Conservation (phyloP, 139 green algal genomes). For the Chlamydomonas sphaeroides region DNA sequence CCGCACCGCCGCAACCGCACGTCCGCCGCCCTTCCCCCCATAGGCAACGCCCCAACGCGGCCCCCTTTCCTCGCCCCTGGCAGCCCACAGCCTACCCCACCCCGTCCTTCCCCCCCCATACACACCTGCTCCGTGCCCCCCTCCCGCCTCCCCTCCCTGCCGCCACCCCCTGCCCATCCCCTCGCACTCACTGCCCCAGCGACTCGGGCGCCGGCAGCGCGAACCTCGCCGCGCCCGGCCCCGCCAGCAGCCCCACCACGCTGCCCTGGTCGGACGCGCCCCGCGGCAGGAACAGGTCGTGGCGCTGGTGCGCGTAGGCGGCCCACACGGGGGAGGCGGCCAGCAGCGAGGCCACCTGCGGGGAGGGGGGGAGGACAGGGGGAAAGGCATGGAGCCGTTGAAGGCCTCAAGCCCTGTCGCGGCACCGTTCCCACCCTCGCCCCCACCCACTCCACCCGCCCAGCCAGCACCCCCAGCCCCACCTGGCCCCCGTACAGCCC, state of each 20-base stretch:
- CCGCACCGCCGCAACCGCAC: no score
- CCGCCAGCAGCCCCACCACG: conserved; percentile 79
- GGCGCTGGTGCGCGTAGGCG: conserved; percentile 79
- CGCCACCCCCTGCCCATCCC: no score
- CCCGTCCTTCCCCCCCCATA: no score
- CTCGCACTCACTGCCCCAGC: conserved; percentile 2
- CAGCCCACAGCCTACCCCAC: no score
- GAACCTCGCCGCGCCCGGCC: conserved; percentile 62
- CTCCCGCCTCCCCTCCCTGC: no score
- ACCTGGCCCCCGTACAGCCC: conserved; percentile 55
- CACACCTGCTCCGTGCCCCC: no score
- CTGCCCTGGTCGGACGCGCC: no score
- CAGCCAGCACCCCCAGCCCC: background rate
- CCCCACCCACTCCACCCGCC: background rate
- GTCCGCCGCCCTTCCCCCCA: no score
- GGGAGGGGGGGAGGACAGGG: background rate
- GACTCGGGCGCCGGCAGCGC: conserved; percentile 74
- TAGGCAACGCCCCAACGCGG: no score
- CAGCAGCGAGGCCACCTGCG: conserved; percentile 63
- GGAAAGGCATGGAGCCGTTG: background rate
- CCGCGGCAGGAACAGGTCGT: conserved; percentile 94
- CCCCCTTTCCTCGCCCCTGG: no score
- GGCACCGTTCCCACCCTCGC: background rate
- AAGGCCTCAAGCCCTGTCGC: no score
- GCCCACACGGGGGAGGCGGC: conserved; percentile 75